Base-by-base conservation (phyloP, 306 rosid genomes). In the Canavalia gladiata region DNA sequence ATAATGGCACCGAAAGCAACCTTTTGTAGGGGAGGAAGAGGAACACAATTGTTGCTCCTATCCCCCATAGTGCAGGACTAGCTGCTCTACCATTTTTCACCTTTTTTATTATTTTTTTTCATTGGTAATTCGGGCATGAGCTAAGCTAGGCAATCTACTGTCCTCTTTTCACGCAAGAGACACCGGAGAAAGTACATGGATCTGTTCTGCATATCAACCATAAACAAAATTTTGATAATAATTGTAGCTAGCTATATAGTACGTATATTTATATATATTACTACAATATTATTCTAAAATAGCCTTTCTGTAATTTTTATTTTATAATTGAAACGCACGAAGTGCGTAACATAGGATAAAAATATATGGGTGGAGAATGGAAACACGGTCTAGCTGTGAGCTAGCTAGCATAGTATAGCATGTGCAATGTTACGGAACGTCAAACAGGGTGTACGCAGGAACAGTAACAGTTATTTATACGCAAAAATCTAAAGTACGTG, bases 1-100 rank as follows among this genome's bases (percentile, higher is more conserved):
- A 81, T 81, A 46, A 81, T 77, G 66, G 75, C 86, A 77, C 86
- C 86, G 86, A 83, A 83, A 83, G 86, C 75, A 77, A 35, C 42
- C 33, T n/a, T 25, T 3, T 29, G 35, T 67, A 67, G 37, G 54
- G 35, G 72, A 67, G 72, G n/a, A n/a, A 66, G 72, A 67, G 72
- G 41, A 37, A 37, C 41, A 37, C 18, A 67, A 25, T 67, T 34
- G n/a, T 43, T 42, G n/a, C 54, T 42, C 72, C 51, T 66, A 60
- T 33, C 18, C 43, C 7, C 18, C 42, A 7, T 9, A 30, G 25
- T 12, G 30, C 34, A 30, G 13, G 2, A 58, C 39, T 58, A 30
- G 65, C 35, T 37, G 39, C 43, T 33, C 67, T 60, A 66, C 52
- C n/a, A 18, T 42, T 66, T 18, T 25, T 13, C 8, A 1, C n/a